A percentile compares a stretch with the other conserved stretches of the same genome.
phyloP scores from a whole-genome alignment of 768 basidiomycete species.

The Cystobasidium onofrii region DNA sequence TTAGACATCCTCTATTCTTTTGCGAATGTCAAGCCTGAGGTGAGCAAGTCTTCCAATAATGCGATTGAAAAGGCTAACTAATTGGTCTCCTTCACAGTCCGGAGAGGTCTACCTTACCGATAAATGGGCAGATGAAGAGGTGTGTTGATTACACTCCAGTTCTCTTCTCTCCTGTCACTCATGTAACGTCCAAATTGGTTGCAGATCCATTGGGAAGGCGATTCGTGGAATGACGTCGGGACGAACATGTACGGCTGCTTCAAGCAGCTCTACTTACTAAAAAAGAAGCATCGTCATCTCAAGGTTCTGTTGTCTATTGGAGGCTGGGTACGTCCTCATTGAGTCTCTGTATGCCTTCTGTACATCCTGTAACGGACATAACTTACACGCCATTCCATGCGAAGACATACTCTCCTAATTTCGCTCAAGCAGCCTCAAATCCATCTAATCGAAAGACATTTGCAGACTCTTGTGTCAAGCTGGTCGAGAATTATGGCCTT shows the following conservation, averaged over 20 bases:
- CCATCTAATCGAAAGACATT: conserved; percentile 62
- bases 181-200: neutral
- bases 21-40: conserved; percentile 66
- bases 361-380: no score
- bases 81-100: conserved; percentile 46
- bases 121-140: conserved; percentile 79
- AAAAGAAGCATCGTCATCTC: conserved; percentile 63
- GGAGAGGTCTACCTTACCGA: conserved; percentile 87
- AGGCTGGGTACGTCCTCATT: conserved; percentile 58
- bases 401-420: conserved; percentile 72
- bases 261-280: conserved; percentile 63
- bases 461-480: conserved; percentile 64
- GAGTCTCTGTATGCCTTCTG: no score
- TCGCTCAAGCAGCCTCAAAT: conserved; percentile 70
- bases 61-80: no score
- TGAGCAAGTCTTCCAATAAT: conserved; percentile 32
- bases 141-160: no score
- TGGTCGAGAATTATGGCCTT: conserved; percentile 81
- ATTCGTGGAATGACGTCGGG: conserved; percentile 87
- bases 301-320: conserved; percentile 69
- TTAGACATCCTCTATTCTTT: conserved; percentile 55
- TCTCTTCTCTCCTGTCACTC: no score
- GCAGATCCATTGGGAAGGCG: conserved; percentile 85
- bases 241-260: conserved; percentile 64
- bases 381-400: neutral